Evolutionary conservation across 768 basidiomycete genomes (phyloP).

Genomic region (Lentinula aciculospora): DNA sequence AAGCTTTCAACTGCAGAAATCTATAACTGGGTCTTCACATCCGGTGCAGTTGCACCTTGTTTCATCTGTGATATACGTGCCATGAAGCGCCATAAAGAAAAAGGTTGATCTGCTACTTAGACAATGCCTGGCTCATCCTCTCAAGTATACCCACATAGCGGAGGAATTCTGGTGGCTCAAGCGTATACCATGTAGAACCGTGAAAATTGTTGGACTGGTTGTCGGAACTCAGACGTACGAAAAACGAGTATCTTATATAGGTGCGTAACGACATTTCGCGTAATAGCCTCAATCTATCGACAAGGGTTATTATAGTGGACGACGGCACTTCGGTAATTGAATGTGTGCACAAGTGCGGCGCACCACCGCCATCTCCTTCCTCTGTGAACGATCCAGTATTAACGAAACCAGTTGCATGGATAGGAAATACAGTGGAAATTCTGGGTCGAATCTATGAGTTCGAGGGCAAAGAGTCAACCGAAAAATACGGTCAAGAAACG

Average conservation of each 20-base stretch:
- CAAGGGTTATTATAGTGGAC: constrained; percentile 52
- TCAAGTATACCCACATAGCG: constrained; percentile 23
- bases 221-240: constrained; percentile 61
- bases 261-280: constrained; percentile 28
- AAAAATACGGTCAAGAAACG: constrained; percentile 21
- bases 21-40: constrained; percentile 47
- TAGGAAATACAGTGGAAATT: constrained; percentile 29
- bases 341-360: constrained; percentile 41
- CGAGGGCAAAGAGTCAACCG: constrained; percentile 26
- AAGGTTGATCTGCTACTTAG: constrained; percentile 17
- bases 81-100: constrained; percentile 32
- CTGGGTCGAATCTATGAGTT: constrained; percentile 38
- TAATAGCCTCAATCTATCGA: not conserved
- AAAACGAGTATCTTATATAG: constrained; percentile 49
- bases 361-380: constrained; percentile 17
- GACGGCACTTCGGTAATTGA: constrained; percentile 74
- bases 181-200: constrained; percentile 61
- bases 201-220: constrained; percentile 56
- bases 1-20: constrained; percentile 3
- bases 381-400: constrained; percentile 4
- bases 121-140: constrained; percentile 4
- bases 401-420: constrained; percentile 30
- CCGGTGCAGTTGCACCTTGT: constrained; percentile 50
- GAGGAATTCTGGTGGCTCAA: constrained; percentile 69
- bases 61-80: constrained; percentile 45